Percentiles rank a stretch among this genome's conserved stretches.
These are phyloP conservation scores for Globisporangium orthogonon DNA, from an alignment of 352 stramenopile genomes.

Conservation along the genomic window DNA sequence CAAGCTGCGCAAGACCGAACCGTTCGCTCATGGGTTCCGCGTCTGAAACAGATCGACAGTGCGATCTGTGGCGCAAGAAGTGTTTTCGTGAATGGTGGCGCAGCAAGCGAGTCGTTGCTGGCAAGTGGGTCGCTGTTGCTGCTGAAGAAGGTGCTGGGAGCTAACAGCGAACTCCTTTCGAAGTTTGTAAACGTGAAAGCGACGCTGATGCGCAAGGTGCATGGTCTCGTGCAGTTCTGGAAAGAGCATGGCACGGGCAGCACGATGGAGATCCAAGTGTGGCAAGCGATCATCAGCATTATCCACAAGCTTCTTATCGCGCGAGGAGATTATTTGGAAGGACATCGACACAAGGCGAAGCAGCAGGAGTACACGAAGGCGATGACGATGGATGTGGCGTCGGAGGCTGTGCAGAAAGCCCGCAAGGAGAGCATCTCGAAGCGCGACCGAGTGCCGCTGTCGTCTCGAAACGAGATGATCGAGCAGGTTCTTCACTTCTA, in stretches of 20 bases:
- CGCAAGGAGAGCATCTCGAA: conserved; percentile 8
- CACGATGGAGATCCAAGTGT: conserved; percentile 53
- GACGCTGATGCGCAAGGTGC: conserved; percentile 29
- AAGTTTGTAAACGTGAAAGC: conserved; percentile 34
- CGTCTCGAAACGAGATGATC: conserved; percentile 65
- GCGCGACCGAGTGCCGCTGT: conserved; percentile 23
- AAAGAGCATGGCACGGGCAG: conserved; percentile 27
- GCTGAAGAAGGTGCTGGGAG: conserved; percentile 24
- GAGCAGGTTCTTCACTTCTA: conserved; percentile 62
- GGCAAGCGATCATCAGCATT: conserved; percentile 35
- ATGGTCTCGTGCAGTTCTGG: conserved; percentile 49
- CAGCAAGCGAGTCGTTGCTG: conserved; percentile 8
- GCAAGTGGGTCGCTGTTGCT: conserved; percentile 27
- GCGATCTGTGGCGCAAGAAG: conserved; percentile 41
- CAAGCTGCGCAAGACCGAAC: conserved; percentile 19
- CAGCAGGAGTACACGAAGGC: conserved; percentile 49
- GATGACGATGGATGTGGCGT: conserved; percentile 43
- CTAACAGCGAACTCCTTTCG: conserved; percentile 25
- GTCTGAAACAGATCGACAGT: conserved; percentile 36
- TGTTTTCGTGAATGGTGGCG: conserved; percentile 29
- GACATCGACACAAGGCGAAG: conserved; percentile 35
- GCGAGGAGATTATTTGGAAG: conserved; percentile 37
- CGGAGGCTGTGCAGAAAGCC: conserved; percentile 28
- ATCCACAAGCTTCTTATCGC: conserved; percentile 50
- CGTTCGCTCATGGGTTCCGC: conserved; percentile 41